Percentiles rank a stretch among this genome's conserved stretches.
These are phyloP conservation scores for Prototheca wickerhamii DNA, from an alignment of 163 green algal species.

Conservation along the genomic window DNA sequence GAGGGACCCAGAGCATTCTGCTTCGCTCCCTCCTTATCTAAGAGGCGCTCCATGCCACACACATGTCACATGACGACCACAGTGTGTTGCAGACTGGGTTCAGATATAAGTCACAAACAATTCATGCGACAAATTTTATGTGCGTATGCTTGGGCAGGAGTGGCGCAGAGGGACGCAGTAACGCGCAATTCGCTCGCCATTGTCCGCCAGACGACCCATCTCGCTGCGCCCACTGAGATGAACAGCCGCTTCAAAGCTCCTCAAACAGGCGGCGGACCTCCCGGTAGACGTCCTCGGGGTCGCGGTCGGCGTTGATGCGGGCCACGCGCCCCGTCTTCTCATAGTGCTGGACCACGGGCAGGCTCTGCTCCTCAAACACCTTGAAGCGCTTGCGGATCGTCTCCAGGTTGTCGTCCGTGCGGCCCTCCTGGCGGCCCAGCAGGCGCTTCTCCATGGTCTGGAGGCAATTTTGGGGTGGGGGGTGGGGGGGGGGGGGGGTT, in stretches of 20 bases:
- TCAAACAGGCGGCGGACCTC: constrained; percentile 38
- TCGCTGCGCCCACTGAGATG: not conserved
- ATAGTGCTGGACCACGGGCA: constrained; percentile 78
- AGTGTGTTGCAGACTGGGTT: too few species aligned
- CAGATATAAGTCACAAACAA: too few species aligned
- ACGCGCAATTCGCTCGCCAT: too few species aligned
- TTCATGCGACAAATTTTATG: too few species aligned
- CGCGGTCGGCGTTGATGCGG: constrained; percentile 47
- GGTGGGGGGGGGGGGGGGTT: too few species aligned
- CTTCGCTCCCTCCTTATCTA: too few species aligned
- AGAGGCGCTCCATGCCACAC: too few species aligned
- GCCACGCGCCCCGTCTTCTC: constrained; percentile 50
- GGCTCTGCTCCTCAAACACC: constrained; percentile 55
- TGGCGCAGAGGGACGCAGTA: too few species aligned
- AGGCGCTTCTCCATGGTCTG: constrained; percentile 75
- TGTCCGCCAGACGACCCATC: too few species aligned
- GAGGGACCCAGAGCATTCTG: not conserved
- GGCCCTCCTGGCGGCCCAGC: constrained; percentile 61
- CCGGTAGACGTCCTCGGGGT: constrained; percentile 49
- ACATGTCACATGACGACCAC: too few species aligned
- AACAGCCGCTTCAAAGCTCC: constrained; percentile 7
- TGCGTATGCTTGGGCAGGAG: too few species aligned
- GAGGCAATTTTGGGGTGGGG: not conserved
- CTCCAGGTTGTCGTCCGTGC: constrained; percentile 89
- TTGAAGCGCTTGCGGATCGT: constrained; percentile 86